A percentile compares a stretch with the other conserved stretches of the same genome.
These are phyloP conservation scores for Alternaria sp. DNA, from an alignment of 2,329 filamentous ascomycete species.

Conservation along the genomic window DNA sequence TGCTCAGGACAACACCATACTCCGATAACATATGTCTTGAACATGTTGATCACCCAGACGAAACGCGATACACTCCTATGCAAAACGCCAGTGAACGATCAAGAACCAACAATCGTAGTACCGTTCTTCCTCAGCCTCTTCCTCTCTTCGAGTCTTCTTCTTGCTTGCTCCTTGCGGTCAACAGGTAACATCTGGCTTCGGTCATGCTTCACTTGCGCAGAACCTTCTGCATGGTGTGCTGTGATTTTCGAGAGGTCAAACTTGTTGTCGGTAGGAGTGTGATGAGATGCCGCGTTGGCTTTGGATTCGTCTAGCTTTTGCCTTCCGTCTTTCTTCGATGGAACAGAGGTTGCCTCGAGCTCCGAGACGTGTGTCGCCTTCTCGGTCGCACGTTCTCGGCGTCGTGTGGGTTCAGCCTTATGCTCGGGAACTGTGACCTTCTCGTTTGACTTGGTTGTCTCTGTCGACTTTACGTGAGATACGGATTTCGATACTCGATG, in stretches of 20 bases:
- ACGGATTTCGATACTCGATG: slow-evolving; percentile 25
- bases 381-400: background rate
- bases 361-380: slow-evolving; percentile 5
- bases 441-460: slow-evolving; percentile 6
- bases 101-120: background rate
- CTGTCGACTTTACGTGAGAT: slow-evolving; percentile 14
- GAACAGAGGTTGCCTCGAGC: slow-evolving; percentile 5
- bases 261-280: slow-evolving; percentile 20
- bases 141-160: slow-evolving; percentile 31
- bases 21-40: background rate
- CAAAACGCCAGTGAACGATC: background rate
- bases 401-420: slow-evolving; percentile 1
- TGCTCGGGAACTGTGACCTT: background rate
- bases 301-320: background rate
- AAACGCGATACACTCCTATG: background rate
- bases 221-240: slow-evolving; percentile 32
- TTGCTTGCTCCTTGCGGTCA: slow-evolving; percentile 38
- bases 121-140: slow-evolving; percentile 34
- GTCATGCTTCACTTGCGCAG: slow-evolving; percentile 26
- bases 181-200: slow-evolving; percentile 23
- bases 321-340: background rate
- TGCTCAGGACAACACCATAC: background rate
- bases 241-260: slow-evolving; percentile 32
- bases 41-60: background rate
- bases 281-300: background rate